These are phyloP conservation scores for Termitomyces sp. DNA, from an alignment of 768 basidiomycete species.

Conservation along the genomic window DNA sequence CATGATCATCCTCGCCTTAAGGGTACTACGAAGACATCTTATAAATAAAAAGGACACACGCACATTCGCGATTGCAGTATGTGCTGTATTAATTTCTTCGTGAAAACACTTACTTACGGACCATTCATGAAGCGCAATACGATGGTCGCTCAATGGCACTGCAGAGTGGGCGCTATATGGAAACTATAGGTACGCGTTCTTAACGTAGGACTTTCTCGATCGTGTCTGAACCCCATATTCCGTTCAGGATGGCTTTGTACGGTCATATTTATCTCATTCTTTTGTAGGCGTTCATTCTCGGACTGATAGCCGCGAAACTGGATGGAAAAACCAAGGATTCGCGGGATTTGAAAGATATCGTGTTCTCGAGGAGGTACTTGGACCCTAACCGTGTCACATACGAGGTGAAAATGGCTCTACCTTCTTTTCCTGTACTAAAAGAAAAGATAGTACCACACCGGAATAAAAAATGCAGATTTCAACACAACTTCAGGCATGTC, in stretches of 20 bases:
- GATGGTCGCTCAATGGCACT: conserved; percentile 76
- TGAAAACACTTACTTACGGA: neutral
- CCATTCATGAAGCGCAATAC: conserved; percentile 38
- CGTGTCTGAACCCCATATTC: neutral
- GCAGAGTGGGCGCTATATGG: conserved; percentile 88
- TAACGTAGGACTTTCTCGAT: neutral
- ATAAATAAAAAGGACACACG: conserved; percentile 50
- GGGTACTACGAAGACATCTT: neutral
- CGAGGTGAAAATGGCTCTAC: conserved; percentile 37
- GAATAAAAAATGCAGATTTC: conserved; percentile 43
- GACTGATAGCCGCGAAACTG: conserved; percentile 40
- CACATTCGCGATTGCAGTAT: conserved; percentile 77
- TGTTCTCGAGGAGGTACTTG: conserved; percentile 68
- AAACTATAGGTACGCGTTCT: conserved; percentile 65
- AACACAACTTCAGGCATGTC: conserved; percentile 49
- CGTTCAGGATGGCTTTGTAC: conserved; percentile 60
- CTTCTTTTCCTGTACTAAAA: neutral
- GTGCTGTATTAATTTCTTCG: conserved; percentile 7
- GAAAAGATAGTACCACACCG: conserved; percentile 57
- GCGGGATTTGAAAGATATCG: conserved; percentile 34
- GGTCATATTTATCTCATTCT: conserved; percentile 10
- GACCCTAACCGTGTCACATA: conserved; percentile 78
- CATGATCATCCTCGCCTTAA: neutral
- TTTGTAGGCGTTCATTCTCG: neutral
- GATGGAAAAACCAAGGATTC: neutral